phyloP scores from a whole-genome alignment of 257 asterid species.

The Knoxia roxburghii region DNA sequence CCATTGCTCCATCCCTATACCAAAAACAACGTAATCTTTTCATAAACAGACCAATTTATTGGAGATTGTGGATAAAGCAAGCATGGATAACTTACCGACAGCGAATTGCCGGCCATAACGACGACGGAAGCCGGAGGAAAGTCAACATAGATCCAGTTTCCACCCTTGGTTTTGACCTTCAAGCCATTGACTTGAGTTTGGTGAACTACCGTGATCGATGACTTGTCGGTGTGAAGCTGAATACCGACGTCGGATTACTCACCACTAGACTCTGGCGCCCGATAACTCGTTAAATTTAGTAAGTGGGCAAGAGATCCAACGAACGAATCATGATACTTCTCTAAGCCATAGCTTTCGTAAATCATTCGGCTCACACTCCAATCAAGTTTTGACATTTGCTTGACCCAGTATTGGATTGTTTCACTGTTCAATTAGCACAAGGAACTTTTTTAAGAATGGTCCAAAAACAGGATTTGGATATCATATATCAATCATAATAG shows the following conservation, averaged over 20 bases:
- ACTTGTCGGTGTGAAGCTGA: too few species aligned
- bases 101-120: conserved; percentile 11
- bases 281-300: conserved; percentile 39
- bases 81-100: too few species aligned
- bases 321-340: conserved; percentile 34
- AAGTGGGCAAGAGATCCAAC: conserved; percentile 42
- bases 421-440: background rate
- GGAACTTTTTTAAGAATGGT: too few species aligned
- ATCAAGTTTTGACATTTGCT: conserved; percentile 40
- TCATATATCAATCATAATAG: too few species aligned
- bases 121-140: conserved; percentile 9
- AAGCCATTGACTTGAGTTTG: conserved; percentile 4
- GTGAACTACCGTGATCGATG: too few species aligned
- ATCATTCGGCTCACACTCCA: conserved; percentile 47
- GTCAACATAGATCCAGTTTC: conserved; percentile 7
- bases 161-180: conserved; percentile 2
- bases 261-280: conserved; percentile 12
- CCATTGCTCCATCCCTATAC: conserved; percentile 25
- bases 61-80: too few species aligned
- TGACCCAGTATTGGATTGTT: conserved; percentile 19
- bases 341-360: conserved; percentile 49
- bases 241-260: background rate
- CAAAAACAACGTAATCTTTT: too few species aligned
- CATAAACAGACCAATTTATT: too few species aligned
- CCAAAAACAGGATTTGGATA: too few species aligned